phyloP scores from a whole-genome alignment of 768 basidiomycete species.

The Pisolithus orientalis region DNA sequence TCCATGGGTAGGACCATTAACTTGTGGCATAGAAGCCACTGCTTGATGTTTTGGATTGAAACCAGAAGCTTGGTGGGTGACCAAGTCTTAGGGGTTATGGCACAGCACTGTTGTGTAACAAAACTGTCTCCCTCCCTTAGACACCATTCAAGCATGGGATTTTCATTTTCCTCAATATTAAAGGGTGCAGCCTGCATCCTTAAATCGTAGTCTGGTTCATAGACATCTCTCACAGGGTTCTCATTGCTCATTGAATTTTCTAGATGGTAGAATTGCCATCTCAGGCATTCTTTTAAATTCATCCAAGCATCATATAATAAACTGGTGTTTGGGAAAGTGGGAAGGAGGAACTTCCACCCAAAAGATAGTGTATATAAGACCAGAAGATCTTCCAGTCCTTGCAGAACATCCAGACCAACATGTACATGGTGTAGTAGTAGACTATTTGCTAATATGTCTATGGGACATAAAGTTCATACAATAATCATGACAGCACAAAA shows the following conservation, averaged over 20 bases:
- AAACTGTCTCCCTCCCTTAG: not conserved
- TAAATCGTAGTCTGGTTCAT: not conserved
- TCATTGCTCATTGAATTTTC: not conserved
- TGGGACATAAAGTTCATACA: not conserved
- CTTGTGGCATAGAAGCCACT: too few relatives aligned
- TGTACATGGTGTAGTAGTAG: not conserved
- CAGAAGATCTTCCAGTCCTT: not conserved
- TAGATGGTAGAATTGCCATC: not conserved
- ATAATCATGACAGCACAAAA: not conserved
- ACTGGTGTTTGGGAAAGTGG: not conserved
- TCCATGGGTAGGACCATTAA: too few relatives aligned
- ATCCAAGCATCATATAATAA: not conserved
- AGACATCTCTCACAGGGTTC: not conserved
- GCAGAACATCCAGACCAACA: not conserved
- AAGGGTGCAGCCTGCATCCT: not conserved
- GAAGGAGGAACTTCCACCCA: too few relatives aligned
- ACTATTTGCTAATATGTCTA: not conserved
- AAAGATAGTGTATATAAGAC: not conserved
- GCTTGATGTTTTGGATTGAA: too few relatives aligned
- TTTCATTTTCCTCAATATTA: not conserved
- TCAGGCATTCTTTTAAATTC: not conserved
- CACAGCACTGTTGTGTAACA: too few relatives aligned
- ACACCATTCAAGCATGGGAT: not conserved
- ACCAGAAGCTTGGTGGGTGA: too few relatives aligned
- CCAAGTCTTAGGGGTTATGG: too few relatives aligned